Evolutionary conservation across 148 eudicot genomes (phyloP).

Genomic region (Polygonum aviculare): DNA sequence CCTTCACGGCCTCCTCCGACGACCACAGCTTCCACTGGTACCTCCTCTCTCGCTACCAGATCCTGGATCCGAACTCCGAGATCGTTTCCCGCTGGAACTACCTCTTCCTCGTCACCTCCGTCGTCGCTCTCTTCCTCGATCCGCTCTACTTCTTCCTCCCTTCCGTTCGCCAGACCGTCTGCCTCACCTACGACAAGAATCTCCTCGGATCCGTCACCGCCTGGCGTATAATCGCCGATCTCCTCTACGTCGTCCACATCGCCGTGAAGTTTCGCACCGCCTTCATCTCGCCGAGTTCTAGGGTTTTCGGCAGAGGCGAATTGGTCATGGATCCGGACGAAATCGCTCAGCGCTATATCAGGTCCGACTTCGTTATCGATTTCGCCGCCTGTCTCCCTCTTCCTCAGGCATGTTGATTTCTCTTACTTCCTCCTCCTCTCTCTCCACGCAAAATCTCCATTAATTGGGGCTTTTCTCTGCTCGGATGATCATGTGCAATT

Average conservation of each 20-base stretch:
- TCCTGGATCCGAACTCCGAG: constrained; percentile 34
- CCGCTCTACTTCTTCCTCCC: constrained; percentile 35
- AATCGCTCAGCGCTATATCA: constrained; percentile 32
- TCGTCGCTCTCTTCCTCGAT: constrained; percentile 33
- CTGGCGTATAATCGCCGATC: constrained; percentile 22
- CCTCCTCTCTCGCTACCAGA: constrained; percentile 31
- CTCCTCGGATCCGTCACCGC: constrained; percentile 20
- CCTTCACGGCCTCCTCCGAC: constrained; percentile 17
- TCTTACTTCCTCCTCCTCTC: neutral
- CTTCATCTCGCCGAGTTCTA: constrained; percentile 28
- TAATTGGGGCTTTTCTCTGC: neutral
- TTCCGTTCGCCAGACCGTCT: constrained; percentile 21
- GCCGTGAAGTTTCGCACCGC: constrained; percentile 32
- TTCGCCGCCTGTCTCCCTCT: constrained; percentile 38
- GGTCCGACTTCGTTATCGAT: constrained; percentile 32
- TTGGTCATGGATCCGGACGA: constrained; percentile 39
- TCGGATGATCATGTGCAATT: neutral
- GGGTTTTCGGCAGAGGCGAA: constrained; percentile 38
- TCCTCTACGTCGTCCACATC: constrained; percentile 30
- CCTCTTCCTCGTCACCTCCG: constrained; percentile 27
- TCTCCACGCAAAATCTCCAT: neutral
- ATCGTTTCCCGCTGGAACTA: constrained; percentile 33
- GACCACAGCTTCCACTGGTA: constrained; percentile 24
- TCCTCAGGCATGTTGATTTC: constrained; percentile 27
- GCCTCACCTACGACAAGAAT: constrained; percentile 18